phyloP scores from a whole-genome alignment of 495 filamentous ascomycete species.

The Lophiostoma macrostomum region DNA sequence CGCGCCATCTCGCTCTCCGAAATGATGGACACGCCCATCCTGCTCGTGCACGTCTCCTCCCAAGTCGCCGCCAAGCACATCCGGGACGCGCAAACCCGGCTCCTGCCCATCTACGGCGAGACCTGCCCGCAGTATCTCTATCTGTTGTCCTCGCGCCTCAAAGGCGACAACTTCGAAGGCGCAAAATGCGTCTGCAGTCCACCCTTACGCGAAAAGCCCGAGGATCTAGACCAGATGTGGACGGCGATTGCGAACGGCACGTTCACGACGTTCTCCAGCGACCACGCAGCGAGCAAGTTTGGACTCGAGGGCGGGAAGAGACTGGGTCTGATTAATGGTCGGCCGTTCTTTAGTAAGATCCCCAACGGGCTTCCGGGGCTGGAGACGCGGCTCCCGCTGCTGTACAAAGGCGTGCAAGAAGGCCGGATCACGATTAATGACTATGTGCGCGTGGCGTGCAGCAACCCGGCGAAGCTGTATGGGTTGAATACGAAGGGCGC shows the following conservation, averaged over 20 bases:
- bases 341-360: not conserved
- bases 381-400: not conserved
- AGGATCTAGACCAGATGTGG: not conserved
- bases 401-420: not conserved
- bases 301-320: not conserved
- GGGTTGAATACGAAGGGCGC: not conserved
- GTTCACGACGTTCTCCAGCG: slow-evolving; percentile 2
- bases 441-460: not conserved
- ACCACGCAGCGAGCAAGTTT: not conserved
- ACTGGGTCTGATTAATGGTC: not conserved
- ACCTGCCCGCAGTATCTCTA: slow-evolving; percentile 8
- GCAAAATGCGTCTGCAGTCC: slow-evolving; percentile 6
- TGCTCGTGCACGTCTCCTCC: slow-evolving; percentile 47
- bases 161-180: slow-evolving; percentile 7
- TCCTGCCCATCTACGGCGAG: slow-evolving; percentile 3
- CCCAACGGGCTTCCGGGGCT: slow-evolving; percentile 2
- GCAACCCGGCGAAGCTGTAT: slow-evolving; percentile 8
- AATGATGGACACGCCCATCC: slow-evolving; percentile 46
- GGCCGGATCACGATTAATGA: not conserved
- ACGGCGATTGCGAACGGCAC: not conserved
- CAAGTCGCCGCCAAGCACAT: slow-evolving; percentile 3
- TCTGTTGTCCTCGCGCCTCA: not conserved
- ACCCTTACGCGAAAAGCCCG: not conserved
- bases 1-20: slow-evolving; percentile 46
- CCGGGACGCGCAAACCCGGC: slow-evolving; percentile 1